Evolutionary conservation across 2,329 filamentous ascomycete species (phyloP).

Genomic region (Colletotrichum neosansevieriae): DNA sequence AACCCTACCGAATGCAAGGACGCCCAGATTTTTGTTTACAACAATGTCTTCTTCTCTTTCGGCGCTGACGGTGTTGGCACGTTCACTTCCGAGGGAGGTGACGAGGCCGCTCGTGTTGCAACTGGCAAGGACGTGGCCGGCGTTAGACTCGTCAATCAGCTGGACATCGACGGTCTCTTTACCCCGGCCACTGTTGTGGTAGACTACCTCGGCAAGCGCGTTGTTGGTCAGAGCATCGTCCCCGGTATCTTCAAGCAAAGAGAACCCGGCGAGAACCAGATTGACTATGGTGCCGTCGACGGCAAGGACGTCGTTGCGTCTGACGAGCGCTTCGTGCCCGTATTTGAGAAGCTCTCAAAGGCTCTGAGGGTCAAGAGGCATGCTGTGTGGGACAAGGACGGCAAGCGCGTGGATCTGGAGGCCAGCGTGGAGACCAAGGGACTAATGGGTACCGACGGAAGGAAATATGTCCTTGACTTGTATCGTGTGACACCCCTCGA

Average conservation of each 20-base stretch:
- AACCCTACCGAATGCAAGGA: slow-evolving; percentile 95
- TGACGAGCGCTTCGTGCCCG: slow-evolving; percentile 84
- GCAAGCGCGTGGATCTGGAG: slow-evolving; percentile 89
- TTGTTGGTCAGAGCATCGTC: slow-evolving; percentile 97
- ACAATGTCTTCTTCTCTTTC: slow-evolving; percentile 99
- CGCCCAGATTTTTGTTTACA: slow-evolving; percentile 98
- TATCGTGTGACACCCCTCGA: slow-evolving; percentile 96
- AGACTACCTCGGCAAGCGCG: slow-evolving; percentile 95
- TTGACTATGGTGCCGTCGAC: slow-evolving; percentile 98
- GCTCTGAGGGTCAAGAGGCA: slow-evolving; percentile 93
- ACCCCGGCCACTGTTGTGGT: slow-evolving; percentile 96
- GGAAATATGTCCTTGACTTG: slow-evolving; percentile 97
- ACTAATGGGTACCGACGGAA: slow-evolving; percentile 93
- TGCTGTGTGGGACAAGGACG: slow-evolving; percentile 97
- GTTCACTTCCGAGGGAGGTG: slow-evolving; percentile 94
- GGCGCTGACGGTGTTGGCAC: slow-evolving; percentile 97
- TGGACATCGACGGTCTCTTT: slow-evolving; percentile 94
- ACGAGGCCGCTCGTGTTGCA: slow-evolving; percentile 94
- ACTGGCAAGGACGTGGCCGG: slow-evolving; percentile 97
- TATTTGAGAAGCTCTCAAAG: slow-evolving; percentile 92
- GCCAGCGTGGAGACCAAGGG: slow-evolving; percentile 98
- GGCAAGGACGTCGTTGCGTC: slow-evolving; percentile 95
- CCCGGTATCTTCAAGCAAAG: slow-evolving; percentile 99
- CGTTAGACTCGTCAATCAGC: slow-evolving; percentile 94
- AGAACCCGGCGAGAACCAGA: slow-evolving; percentile 97